Evolutionary conservation across 176 grass and related monocot genomes (phyloP), one percentile per base, ranked within the genome.

Genomic region (Areca catechu): DNA sequence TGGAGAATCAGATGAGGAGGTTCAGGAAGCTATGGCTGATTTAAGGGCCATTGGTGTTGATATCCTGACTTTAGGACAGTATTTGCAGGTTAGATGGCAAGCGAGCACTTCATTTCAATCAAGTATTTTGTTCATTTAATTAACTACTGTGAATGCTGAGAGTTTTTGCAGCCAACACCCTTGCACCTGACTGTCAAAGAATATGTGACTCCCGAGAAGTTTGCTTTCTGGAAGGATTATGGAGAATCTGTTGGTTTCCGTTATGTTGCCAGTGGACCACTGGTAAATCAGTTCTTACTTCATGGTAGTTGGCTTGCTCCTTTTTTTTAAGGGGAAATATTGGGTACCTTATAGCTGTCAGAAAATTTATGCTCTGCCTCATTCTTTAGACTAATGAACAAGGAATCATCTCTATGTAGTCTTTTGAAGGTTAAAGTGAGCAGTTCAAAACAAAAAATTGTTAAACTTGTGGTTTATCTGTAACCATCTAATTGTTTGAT

Each of bases 201-300:
- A 72, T 98, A 92, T 69, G 87, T 89, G 51, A 85, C 75, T 57
- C 93, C 84, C 16, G 87, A 92, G 67, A 98, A 89, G 63, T 98
- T 98, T 76, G 72, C 80, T 34, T 85, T 80, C 58, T 98, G 93
- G 87, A 98, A 98, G 70, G 75, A 83, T 43, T 80, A 88, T 61
- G 87, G 93, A 65, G 93, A 98, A 82, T 88, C 87, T 0, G 22
- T 80, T 16, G 93, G 81, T 71, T 92, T 98, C 57, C 60, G 84
- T 58, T 92, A 98, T 78, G 87, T 89, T 54, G 84, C 93, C 5
- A 98, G 93, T 19, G 93, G 93, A 70, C 93, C 93, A n/a, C 67
- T 92, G 80, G 93, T 98, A 83, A 78, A 43, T 51, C 34, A 43
- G 19, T 48, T 67, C 4, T 56, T 50, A 59, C 4, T 23, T 3